phyloP scores from a whole-genome alignment of 176 grass and related monocot genomes.

The Oryza coarctata region DNA sequence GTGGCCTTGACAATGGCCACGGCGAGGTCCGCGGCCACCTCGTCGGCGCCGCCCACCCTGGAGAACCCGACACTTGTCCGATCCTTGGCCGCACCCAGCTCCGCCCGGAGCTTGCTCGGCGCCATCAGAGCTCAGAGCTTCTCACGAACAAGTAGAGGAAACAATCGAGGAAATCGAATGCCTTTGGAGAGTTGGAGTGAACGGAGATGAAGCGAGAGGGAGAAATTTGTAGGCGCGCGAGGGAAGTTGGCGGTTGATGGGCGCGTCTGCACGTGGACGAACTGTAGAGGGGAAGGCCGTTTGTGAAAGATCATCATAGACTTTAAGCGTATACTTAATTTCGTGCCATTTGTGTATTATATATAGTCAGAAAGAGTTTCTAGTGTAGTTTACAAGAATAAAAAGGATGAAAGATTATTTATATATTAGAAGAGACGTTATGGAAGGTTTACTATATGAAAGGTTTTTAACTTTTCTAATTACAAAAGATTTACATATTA shows the following conservation, averaged over 20 bases:
- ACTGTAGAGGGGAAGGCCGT: neutral
- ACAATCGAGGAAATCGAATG: neutral
- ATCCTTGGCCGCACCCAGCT: conserved; percentile 73
- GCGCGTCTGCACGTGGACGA: neutral
- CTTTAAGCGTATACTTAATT: too few species aligned
- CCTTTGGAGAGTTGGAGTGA: neutral
- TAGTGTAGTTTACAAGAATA: too few species aligned
- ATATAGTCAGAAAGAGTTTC: too few species aligned
- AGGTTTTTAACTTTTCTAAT: too few species aligned
- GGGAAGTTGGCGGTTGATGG: conserved; percentile 19
- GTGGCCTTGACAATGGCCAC: conserved; percentile 69
- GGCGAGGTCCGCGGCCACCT: conserved; percentile 52
- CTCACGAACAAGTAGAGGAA: neutral
- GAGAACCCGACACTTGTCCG: conserved; percentile 56
- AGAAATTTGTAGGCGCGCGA: conserved; percentile 1
- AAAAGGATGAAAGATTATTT: too few species aligned
- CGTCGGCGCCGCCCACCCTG: conserved; percentile 36
- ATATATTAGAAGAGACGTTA: too few species aligned
- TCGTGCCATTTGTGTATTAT: too few species aligned
- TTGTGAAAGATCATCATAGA: too few species aligned
- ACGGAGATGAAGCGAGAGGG: neutral
- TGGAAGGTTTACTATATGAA: too few species aligned
- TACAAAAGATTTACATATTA: too few species aligned
- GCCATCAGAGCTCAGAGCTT: conserved; percentile 38
- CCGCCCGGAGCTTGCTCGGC: conserved; percentile 58